Evolutionary conservation across 2,329 filamentous ascomycete genomes (phyloP).

Genomic region (Pseudogymnoascus destructans): DNA sequence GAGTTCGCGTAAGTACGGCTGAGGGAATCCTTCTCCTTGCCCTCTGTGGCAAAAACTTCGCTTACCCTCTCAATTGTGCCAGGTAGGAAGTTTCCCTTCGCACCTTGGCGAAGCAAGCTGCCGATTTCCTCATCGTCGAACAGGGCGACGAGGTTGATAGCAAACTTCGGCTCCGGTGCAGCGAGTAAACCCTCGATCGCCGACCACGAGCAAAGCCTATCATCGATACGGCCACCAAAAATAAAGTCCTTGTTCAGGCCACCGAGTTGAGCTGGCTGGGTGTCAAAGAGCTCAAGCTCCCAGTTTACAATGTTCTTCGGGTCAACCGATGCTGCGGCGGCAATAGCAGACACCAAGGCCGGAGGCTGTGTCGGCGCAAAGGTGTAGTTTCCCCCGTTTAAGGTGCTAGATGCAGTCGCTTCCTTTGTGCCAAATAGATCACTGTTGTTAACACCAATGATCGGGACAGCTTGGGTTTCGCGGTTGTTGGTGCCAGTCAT

Average conservation of each 20-base stretch:
- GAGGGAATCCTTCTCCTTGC: slow-evolving; percentile 29
- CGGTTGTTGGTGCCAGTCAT: slow-evolving; percentile 58
- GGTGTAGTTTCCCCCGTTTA: slow-evolving; percentile 28
- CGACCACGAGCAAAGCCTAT: slow-evolving; percentile 93
- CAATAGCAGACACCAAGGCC: slow-evolving; percentile 71
- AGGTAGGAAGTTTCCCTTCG: slow-evolving; percentile 77
- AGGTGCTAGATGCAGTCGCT: slow-evolving; percentile 22
- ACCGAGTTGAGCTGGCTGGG: slow-evolving; percentile 69
- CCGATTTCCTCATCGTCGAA: slow-evolving; percentile 98
- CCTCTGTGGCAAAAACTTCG: slow-evolving; percentile 44
- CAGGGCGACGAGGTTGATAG: slow-evolving; percentile 80
- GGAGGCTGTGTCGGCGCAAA: slow-evolving; percentile 79
- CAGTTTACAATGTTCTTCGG: slow-evolving; percentile 75
- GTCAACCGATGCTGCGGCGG: slow-evolving; percentile 63
- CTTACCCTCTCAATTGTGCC: slow-evolving; percentile 68
- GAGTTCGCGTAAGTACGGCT: slow-evolving; percentile 80
- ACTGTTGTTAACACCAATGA: slow-evolving; percentile 75
- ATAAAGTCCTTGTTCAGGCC: slow-evolving; percentile 89
- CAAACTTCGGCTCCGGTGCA: slow-evolving; percentile 41
- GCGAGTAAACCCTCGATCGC: slow-evolving; percentile 71
- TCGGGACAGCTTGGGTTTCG: slow-evolving; percentile 89
- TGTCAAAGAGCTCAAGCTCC: slow-evolving; percentile 93
- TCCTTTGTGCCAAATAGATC: slow-evolving; percentile 32
- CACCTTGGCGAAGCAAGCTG: slow-evolving; percentile 78
- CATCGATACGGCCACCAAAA: slow-evolving; percentile 87